A percentile compares a stretch with the other conserved stretches of the same genome.
These are phyloP conservation scores for Clarireedia hainanense DNA, from an alignment of 2,329 filamentous ascomycete genomes.

Conservation along the genomic window DNA sequence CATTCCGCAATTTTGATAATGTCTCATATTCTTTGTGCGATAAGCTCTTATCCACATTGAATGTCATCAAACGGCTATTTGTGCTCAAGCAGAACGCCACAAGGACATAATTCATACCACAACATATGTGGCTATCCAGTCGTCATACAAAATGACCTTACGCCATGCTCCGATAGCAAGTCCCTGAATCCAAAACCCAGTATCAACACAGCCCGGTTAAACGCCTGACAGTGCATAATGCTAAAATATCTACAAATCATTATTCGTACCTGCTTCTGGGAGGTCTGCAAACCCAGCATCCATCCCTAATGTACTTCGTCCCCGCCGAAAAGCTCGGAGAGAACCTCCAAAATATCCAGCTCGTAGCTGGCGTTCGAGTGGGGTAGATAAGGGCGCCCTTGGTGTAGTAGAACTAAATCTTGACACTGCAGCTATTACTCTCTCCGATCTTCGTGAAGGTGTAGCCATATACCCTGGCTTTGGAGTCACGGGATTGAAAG, in stretches of 20 bases:
- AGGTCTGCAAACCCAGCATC: slow-evolving; percentile 24
- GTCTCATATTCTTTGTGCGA: neutral
- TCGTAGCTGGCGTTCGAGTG: slow-evolving; percentile 34
- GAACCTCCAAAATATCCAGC: slow-evolving; percentile 24
- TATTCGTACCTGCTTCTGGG: slow-evolving; percentile 18
- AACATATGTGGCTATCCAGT: slow-evolving; percentile 5
- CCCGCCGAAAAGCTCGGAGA: slow-evolving; percentile 15
- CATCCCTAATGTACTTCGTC: slow-evolving; percentile 18
- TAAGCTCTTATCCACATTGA: neutral
- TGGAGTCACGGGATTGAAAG: slow-evolving; percentile 11
- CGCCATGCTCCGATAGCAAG: slow-evolving; percentile 2
- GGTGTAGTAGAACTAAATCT: slow-evolving; percentile 37
- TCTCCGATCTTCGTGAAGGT: slow-evolving; percentile 32
- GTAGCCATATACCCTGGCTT: slow-evolving; percentile 18
- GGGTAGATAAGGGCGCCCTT: slow-evolving; percentile 35
- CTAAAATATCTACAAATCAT: slow-evolving; percentile 4
- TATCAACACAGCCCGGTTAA: slow-evolving; percentile 4
- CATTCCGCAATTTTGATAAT: neutral
- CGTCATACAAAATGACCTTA: neutral
- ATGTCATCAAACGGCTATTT: slow-evolving; percentile 1
- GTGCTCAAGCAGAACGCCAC: slow-evolving; percentile 1
- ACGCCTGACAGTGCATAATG: slow-evolving; percentile 6
- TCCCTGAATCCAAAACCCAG: neutral
- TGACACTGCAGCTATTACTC: slow-evolving; percentile 33
- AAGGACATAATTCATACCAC: slow-evolving; percentile 1